Percentiles rank a stretch among this genome's conserved stretches.
Evolutionary conservation across 176 grass and related monocot genomes (phyloP).

Genomic region (Oryza punctata): DNA sequence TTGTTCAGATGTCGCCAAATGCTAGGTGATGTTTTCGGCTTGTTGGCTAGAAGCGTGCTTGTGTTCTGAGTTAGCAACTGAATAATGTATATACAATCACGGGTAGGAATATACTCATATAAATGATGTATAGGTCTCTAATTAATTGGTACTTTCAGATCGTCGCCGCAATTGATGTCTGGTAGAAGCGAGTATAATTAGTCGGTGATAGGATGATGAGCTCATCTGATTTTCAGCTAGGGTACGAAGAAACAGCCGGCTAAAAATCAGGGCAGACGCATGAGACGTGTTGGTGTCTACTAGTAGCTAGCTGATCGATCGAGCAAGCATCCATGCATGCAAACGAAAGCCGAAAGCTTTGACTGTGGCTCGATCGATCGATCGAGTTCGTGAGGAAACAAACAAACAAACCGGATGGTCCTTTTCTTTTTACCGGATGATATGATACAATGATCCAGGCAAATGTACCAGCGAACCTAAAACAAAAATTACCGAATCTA

Average conservation of each 20-base stretch:
- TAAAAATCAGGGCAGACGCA: not conserved
- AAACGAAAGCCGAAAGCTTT: not conserved
- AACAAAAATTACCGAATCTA: too few species aligned
- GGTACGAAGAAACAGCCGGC: not conserved
- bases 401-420: not conserved
- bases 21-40: not conserved
- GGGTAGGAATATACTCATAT: not conserved
- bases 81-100: not conserved
- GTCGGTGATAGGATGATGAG: not conserved
- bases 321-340: not conserved
- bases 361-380: not conserved
- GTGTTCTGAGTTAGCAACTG: not conserved
- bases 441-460: not conserved
- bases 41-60: slow-evolving; percentile 18
- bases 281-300: not conserved
- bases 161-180: not conserved
- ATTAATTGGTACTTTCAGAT: not conserved
- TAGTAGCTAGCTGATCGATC: not conserved
- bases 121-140: not conserved
- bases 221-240: not conserved
- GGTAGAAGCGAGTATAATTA: not conserved
- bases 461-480: too few species aligned
- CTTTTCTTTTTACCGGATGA: not conserved
- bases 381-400: not conserved
- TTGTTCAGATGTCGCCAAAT: not conserved